A percentile compares a stretch with the other conserved stretches of the same genome.
Conservation (phyloP, 1,284 basidiomycete species). For the Ustilago nuda region DNA sequence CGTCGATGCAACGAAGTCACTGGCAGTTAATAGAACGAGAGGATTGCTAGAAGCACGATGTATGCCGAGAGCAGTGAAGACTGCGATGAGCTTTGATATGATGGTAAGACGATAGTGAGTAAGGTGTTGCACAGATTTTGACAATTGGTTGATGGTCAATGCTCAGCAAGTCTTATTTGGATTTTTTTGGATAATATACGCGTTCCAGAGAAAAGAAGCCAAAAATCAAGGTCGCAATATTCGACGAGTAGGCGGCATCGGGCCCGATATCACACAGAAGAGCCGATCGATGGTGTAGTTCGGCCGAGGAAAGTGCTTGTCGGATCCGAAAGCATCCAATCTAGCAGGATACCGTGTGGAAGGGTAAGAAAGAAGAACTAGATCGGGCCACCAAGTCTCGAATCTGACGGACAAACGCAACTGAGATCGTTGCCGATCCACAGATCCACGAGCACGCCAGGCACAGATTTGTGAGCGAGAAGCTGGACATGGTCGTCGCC, state of each 20-base stretch:
- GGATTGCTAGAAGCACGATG: not conserved
- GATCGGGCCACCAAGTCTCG: not conserved
- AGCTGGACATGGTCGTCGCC: slow-evolving; percentile 1
- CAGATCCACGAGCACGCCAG: not conserved
- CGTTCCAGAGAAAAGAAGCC: too few relatives aligned
- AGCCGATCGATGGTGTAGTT: not conserved
- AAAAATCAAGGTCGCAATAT: not conserved
- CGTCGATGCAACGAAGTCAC: slow-evolving; percentile 26
- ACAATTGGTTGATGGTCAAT: slow-evolving; percentile 12
- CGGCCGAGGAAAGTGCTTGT: not conserved
- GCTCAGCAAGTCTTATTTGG: slow-evolving; percentile 6
- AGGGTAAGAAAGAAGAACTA: not conserved
- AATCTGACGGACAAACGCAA: not conserved
- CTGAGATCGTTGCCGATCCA: slow-evolving; percentile 1
- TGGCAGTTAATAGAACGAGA: not conserved
- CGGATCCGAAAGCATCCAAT: not conserved
- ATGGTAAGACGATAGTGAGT: slow-evolving; percentile 5
- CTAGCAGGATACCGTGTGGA: not conserved
- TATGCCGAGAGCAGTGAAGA: not conserved
- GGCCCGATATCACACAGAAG: not conserved
- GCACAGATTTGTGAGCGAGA: not conserved
- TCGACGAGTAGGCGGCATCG: not conserved
- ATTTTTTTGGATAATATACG: not conserved
- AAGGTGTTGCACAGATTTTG: not conserved
- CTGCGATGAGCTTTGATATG: not conserved